Base-by-base conservation (phyloP, 2,329 filamentous ascomycete species). In the Stachybotrys echinatus region DNA sequence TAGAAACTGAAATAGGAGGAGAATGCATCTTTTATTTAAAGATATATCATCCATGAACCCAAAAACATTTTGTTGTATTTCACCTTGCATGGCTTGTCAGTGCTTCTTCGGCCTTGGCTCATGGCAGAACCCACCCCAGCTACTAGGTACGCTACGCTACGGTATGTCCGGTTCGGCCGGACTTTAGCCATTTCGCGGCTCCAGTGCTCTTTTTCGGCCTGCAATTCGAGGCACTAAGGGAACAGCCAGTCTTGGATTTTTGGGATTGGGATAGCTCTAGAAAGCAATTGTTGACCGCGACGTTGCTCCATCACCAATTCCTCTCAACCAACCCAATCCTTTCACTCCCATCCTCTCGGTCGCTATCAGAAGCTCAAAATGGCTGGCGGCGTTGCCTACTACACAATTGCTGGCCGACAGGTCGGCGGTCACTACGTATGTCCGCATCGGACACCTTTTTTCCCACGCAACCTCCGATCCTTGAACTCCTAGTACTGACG, bases 371-470 rank as follows among this genome's bases (percentile, higher is more conserved):
- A 51, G 53, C 52, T 58, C 57, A 65, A 50, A 60, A 71, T 71
- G 69, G 69, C 66, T 63, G 68, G 68, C 62, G 68, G 68, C 49
- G 52, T 65, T 56, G 61, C 67, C 54, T 65, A 64, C 57, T 84
- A 83, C 73, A 74, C 65, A 58, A 71, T 84, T 61, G 70, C 79
- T 66, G 80, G 80, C 71, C 75, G 73, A 65, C 75, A 82, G 68
- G 67, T 84, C 66, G 80, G 73, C 71, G 80, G 80, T 55, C 80
- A 83, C 73, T 74, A 80, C 70, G 80, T 84, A 61, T 64, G 80
- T 76, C 49, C 23, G 58, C 55, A 55, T 56, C 48, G 48, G 50
- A 47, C 22, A n/a, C n/a, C n/a, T n/a, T 43, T 42, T 48, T 42
- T 34, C 48, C 50, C 42, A 20, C 48, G 37, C 37, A 23, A 34